Evolutionary conservation across 805 yeast genomes (phyloP).

Genomic region (Kodamaea restingae): DNA sequence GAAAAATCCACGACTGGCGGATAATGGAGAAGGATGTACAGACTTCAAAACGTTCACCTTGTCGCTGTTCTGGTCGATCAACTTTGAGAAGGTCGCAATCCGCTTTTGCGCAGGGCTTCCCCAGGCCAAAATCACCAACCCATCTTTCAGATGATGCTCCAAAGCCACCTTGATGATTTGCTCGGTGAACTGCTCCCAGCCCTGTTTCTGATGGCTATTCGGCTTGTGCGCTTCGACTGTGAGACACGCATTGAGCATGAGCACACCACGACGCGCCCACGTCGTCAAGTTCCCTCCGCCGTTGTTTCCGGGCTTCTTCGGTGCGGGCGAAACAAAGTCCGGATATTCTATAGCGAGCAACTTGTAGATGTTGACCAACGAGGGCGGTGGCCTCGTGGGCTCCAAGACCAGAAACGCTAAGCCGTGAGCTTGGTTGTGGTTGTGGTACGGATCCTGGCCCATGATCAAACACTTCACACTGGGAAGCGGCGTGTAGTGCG

Average conservation of each 20-base stretch:
- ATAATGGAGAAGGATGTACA: conserved; percentile 94
- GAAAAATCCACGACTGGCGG: conserved; percentile 83
- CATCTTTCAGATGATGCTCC: conserved; percentile 40
- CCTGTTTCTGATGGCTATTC: conserved; percentile 82
- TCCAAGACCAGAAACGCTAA: conserved; percentile 87
- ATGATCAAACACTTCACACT: conserved; percentile 72
- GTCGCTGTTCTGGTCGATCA: conserved; percentile 21
- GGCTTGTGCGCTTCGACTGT: conserved; percentile 94
- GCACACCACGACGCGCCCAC: conserved; percentile 88
- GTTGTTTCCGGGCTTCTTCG: conserved; percentile 27
- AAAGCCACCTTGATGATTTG: conserved; percentile 55
- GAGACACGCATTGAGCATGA: conserved; percentile 79
- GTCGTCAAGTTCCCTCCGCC: conserved; percentile 65
- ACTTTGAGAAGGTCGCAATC: conserved; percentile 34
- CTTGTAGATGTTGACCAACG: conserved; percentile 82
- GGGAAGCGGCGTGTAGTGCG: conserved; percentile 73
- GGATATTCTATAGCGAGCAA: conserved; percentile 63
- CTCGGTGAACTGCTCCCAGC: conserved; percentile 92
- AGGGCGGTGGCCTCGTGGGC: conserved; percentile 79
- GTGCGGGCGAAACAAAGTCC: conserved; percentile 53
- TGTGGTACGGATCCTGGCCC: conserved; percentile 98
- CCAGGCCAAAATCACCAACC: conserved; percentile 78
- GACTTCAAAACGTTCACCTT: conserved; percentile 55
- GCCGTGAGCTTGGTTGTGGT: conserved; percentile 91
- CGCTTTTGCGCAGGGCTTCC: conserved; percentile 71